Evolutionary conservation across 495 filamentous ascomycete genomes (phyloP).

Genomic region (Opeltia flavorubescens): DNA sequence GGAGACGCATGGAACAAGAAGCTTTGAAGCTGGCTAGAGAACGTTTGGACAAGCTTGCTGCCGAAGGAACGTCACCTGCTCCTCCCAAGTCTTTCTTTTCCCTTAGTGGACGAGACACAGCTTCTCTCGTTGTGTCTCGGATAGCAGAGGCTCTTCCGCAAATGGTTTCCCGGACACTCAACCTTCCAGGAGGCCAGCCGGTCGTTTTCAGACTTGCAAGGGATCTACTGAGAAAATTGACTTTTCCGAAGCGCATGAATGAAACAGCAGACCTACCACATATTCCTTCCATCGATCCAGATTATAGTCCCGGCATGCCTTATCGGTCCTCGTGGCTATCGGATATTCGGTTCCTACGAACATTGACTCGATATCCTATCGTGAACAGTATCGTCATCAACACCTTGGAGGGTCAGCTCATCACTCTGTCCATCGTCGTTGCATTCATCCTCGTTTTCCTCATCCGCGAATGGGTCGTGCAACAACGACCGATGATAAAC

Average conservation of each 20-base stretch:
- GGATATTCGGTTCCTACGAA: constrained; percentile 54
- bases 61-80: constrained; percentile 28
- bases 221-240: constrained; percentile 12
- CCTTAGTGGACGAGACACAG: constrained; percentile 13
- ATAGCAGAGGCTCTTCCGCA: constrained; percentile 16
- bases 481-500: constrained; percentile 72
- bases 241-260: background rate
- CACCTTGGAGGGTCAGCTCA: constrained; percentile 80
- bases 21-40: constrained; percentile 4
- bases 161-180: constrained; percentile 27
- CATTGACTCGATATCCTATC: constrained; percentile 54
- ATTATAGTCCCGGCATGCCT: background rate
- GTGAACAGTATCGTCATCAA: constrained; percentile 74
- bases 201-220: constrained; percentile 33
- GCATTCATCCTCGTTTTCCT: constrained; percentile 91
- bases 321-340: constrained; percentile 44
- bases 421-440: constrained; percentile 78
- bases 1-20: constrained; percentile 18
- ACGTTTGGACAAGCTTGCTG: constrained; percentile 11
- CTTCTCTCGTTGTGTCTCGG: constrained; percentile 17
- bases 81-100: constrained; percentile 5
- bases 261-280: constrained; percentile 1
- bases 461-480: constrained; percentile 94
- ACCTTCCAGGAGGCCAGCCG: constrained; percentile 33
- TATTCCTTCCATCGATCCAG: constrained; percentile 4